Conservation (phyloP, 345 rosid species). For the Gossypium mustelinum region DNA sequence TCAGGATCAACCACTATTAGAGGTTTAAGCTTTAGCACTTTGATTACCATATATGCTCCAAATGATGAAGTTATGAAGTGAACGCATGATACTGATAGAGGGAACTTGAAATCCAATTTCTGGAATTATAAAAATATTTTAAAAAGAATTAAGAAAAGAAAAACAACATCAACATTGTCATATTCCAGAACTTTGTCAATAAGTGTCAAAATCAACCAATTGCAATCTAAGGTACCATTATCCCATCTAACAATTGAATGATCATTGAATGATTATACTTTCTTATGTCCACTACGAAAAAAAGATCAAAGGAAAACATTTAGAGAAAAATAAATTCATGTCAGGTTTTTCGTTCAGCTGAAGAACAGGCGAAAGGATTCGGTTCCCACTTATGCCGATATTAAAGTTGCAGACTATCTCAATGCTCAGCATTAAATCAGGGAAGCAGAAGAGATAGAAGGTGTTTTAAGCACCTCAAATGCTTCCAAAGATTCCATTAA, state of each 20-base stretch:
- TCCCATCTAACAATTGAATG: not conserved
- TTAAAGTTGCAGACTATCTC: not conserved
- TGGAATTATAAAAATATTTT: conserved; percentile 21
- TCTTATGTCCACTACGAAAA: not conserved
- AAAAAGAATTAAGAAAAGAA: not conserved
- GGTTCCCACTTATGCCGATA: not conserved
- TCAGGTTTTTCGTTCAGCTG: not conserved
- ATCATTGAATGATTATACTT: not conserved
- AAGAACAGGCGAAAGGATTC: not conserved
- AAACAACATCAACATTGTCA: conserved; percentile 1
- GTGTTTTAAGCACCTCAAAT: not conserved
- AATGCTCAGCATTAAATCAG: not conserved
- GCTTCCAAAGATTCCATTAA: not conserved
- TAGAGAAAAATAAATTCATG: not conserved
- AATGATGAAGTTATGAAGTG: conserved; percentile 96
- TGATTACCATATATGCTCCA: conserved; percentile 89
- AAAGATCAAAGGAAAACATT: not conserved
- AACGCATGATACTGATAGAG: conserved; percentile 80
- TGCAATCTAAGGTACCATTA: conserved; percentile 7
- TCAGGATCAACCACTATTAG: conserved; percentile 78
- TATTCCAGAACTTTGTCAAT: not conserved
- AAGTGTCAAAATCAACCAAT: conserved; percentile 1
- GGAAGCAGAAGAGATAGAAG: not conserved
- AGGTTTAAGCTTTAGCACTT: conserved; percentile 87
- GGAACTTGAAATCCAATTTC: conserved; percentile 99